These are phyloP conservation scores for Penicillium fimorum DNA, from an alignment of 495 filamentous ascomycete genomes.

Conservation along the genomic window DNA sequence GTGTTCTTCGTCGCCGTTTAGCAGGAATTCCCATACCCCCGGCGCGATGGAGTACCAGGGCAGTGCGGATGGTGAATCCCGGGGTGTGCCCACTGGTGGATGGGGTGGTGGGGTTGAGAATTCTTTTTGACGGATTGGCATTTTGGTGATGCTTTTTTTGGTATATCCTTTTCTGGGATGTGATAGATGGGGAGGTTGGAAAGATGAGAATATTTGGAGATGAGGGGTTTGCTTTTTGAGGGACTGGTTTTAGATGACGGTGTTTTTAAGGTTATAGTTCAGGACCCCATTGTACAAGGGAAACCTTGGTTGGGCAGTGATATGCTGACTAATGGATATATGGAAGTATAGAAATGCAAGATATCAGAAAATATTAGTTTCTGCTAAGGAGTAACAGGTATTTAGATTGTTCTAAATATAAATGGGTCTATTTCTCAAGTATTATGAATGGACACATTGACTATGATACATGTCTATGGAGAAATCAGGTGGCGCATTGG, in stretches of 20 bases:
- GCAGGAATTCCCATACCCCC: slow-evolving; percentile 27
- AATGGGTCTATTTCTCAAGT: not conserved
- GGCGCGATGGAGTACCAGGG: slow-evolving; percentile 25
- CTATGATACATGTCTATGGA: not conserved
- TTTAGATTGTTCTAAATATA: not conserved
- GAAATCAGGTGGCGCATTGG: not conserved
- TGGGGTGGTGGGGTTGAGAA: slow-evolving; percentile 22
- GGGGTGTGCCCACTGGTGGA: slow-evolving; percentile 17
- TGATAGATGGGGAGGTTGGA: not conserved
- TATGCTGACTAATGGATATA: not conserved
- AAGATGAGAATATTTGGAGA: not conserved
- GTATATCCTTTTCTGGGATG: not conserved
- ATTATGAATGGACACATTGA: not conserved
- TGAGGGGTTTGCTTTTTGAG: not conserved
- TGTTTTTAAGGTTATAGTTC: not conserved
- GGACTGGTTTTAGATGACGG: not conserved
- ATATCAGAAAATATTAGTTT: not conserved
- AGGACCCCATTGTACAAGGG: not conserved
- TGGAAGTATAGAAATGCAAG: not conserved
- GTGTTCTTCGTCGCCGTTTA: slow-evolving; percentile 23
- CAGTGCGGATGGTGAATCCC: slow-evolving; percentile 7
- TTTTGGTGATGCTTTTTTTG: slow-evolving; percentile 1
- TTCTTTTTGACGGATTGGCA: slow-evolving; percentile 25
- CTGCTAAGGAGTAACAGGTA: not conserved
- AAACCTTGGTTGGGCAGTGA: not conserved